Percentiles rank a stretch among this genome's conserved stretches.
Conservation (phyloP, 2,329 filamentous ascomycete species). For the Penicillium sp. region DNA sequence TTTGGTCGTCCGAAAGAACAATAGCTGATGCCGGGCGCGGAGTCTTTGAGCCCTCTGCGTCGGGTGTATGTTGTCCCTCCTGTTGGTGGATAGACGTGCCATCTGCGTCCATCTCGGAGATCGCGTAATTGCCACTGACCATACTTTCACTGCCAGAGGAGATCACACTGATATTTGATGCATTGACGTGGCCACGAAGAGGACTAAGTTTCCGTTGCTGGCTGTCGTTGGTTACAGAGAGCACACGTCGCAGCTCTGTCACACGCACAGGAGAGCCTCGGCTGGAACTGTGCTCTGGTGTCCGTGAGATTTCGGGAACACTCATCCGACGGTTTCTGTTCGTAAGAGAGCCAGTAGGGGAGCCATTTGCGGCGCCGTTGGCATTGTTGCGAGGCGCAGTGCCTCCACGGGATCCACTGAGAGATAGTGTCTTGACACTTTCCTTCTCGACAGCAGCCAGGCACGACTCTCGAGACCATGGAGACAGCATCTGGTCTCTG, state of each 20-base stretch:
- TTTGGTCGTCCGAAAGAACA: constrained; percentile 17
- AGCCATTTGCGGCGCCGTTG: constrained; percentile 34
- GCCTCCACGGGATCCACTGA: constrained; percentile 71
- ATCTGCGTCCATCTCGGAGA: constrained; percentile 36
- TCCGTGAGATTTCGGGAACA: constrained; percentile 35
- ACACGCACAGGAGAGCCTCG: constrained; percentile 48
- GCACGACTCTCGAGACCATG: constrained; percentile 77
- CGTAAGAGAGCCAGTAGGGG: constrained; percentile 29
- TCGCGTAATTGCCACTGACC: constrained; percentile 41
- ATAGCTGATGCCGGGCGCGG: constrained; percentile 29
- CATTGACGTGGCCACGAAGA: constrained; percentile 39
- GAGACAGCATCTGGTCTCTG: constrained; percentile 72
- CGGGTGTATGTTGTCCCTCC: constrained; percentile 6
- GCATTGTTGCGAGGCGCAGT: constrained; percentile 43
- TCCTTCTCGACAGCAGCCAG: constrained; percentile 67
- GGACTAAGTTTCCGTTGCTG: constrained; percentile 43
- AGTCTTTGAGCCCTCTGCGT: constrained; percentile 34
- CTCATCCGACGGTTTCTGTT: constrained; percentile 38
- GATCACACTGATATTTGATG: constrained; percentile 33
- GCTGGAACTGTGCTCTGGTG: constrained; percentile 39
- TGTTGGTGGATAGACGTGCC: constrained; percentile 24
- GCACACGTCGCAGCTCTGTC: constrained; percentile 50
- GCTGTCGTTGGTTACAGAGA: constrained; percentile 41
- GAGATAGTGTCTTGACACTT: constrained; percentile 68
- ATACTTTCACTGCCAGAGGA: constrained; percentile 49